phyloP scores from a whole-genome alignment of 192 early-diverging fungal genomes.

The Entomortierella chlamydospora region DNA sequence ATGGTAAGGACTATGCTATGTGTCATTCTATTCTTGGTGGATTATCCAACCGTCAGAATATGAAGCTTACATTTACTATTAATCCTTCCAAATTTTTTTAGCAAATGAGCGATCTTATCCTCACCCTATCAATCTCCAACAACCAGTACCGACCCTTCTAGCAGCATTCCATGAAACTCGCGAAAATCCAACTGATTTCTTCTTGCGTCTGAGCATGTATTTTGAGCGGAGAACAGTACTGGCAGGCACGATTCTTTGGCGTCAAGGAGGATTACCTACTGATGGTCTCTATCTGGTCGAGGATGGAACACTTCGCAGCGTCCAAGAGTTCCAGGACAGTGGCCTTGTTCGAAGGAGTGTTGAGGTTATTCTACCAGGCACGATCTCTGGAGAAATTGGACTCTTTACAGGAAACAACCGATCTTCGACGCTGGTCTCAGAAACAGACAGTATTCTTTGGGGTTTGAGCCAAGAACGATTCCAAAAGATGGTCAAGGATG shows the following conservation, averaged over 20 bases:
- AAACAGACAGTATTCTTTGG: conserved; percentile 80
- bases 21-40: too few relatives aligned
- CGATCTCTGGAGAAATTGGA: conserved; percentile 89
- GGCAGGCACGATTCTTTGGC: conserved; percentile 75
- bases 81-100: conserved; percentile 3
- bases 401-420: conserved; percentile 72
- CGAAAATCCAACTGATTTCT: conserved; percentile 62
- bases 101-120: conserved; percentile 19
- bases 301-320: conserved; percentile 65
- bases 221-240: conserved; percentile 72
- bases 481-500: conserved; percentile 71
- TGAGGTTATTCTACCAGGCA: conserved; percentile 93
- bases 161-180: conserved; percentile 76
- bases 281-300: conserved; percentile 83
- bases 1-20: conserved; percentile 32
- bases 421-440: conserved; percentile 70
- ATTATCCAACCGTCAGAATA: too few relatives aligned
- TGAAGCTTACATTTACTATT: too few relatives aligned
- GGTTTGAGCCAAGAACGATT: conserved; percentile 72
- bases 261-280: conserved; percentile 63
- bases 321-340: conserved; percentile 52
- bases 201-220: conserved; percentile 66
- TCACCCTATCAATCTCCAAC: conserved; percentile 56
- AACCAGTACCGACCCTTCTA: conserved; percentile 65
- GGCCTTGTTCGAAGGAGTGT: conserved; percentile 49